Base-by-base conservation (phyloP, 2,329 filamentous ascomycete genomes). In the Leptographium procerum region DNA sequence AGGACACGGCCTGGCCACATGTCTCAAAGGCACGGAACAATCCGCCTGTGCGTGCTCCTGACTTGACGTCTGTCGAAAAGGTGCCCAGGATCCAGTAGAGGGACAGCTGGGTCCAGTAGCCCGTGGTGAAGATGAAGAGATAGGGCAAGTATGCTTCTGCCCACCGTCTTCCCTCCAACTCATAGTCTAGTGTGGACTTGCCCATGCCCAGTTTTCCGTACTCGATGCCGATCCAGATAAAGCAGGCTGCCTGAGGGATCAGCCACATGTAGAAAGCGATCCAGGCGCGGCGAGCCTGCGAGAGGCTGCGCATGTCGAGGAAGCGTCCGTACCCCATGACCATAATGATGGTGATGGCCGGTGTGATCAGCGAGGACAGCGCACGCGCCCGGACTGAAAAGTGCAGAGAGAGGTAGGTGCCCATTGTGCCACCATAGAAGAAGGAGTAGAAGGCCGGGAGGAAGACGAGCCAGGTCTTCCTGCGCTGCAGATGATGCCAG, bases 21-120 rank as follows among this genome's bases (percentile, higher is more conserved):
- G 56, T 57, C 56, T 57, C 56, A 43, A 43, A 57, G 36, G 56
- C 33, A 19, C 56, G 56, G 50, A 57, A 57, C 16, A 57, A 26
- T 8, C 56, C 56, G 36, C 56, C 56, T n/a, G 50, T 53, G 28
- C 56, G 56, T 5, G 56, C 56, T 36, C 40, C 48, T 2, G 48
- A 33, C 34, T 29, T 33, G n/a, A 14, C 56, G 36, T 57, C 56
- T 22, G 26, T 24, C 16, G 56, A 43, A 48, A 57, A 57, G 19
- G 33, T 43, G 22, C 56, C 56, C 6, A 57, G 56, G 3, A 24
- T 53, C 56, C 56, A 57, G 56, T 57, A 57, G 33, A 57, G 56
- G 24, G 56, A 45, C 56, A 45, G 56, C 50, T 45, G 56, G 1
- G 40, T 57, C 56, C 56, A 57, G 56, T 47, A 45, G 26, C 40